These are phyloP conservation scores for Dalbergia oliveri DNA, from an alignment of 306 rosid genomes.

Conservation along the genomic window DNA sequence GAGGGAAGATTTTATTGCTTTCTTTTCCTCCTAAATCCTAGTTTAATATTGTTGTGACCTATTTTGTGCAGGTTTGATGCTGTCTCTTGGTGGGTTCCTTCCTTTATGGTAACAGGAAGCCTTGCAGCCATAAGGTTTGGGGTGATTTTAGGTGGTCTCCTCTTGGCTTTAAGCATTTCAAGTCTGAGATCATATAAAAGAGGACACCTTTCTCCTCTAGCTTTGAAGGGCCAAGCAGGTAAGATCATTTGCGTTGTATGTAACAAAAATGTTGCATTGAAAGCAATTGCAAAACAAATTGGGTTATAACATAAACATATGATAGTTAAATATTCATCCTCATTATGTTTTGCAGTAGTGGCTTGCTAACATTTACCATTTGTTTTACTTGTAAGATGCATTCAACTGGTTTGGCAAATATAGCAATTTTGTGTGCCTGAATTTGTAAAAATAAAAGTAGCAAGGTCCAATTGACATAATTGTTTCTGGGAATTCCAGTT, in stretches of 20 bases:
- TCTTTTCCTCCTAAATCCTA: background rate
- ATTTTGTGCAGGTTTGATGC: slow-evolving; percentile 75
- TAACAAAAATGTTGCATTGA: background rate
- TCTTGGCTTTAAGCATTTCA: slow-evolving; percentile 73
- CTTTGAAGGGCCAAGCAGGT: slow-evolving; percentile 94
- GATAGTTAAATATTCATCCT: slow-evolving; percentile 10
- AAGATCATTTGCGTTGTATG: slow-evolving; percentile 42
- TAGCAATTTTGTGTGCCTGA: too few species aligned
- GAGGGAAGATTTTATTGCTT: slow-evolving; percentile 19
- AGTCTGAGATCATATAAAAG: slow-evolving; percentile 73
- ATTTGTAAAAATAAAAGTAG: background rate
- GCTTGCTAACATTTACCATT: background rate
- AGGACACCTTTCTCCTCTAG: slow-evolving; percentile 66
- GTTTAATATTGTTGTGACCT: slow-evolving; percentile 41
- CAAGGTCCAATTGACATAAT: background rate
- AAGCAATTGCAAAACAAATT: slow-evolving; percentile 6
- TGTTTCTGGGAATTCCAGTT: slow-evolving; percentile 4
- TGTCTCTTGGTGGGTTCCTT: slow-evolving; percentile 90
- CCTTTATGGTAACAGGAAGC: slow-evolving; percentile 92
- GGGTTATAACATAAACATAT: background rate
- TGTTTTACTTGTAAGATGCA: too few species aligned
- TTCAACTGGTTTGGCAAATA: too few species aligned
- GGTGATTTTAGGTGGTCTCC: slow-evolving; percentile 82
- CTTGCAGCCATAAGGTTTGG: slow-evolving; percentile 87
- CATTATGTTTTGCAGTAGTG: slow-evolving; percentile 2